Base-by-base conservation (phyloP, 2,329 filamentous ascomycete genomes). In the Zasmidium citrigriseum region DNA sequence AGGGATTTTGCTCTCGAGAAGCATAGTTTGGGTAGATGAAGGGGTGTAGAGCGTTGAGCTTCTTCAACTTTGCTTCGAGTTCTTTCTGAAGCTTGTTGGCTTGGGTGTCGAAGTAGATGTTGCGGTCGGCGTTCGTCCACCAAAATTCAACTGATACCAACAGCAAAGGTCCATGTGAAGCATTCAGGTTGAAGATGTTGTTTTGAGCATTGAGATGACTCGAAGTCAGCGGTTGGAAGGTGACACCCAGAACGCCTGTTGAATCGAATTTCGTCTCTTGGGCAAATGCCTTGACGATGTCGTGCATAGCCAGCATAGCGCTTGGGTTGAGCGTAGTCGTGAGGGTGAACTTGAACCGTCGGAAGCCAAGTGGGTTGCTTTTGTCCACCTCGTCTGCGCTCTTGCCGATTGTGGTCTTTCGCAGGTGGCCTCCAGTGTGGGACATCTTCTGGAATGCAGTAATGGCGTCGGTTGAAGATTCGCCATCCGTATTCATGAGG, bases 11-110 rank as follows among this genome's bases (percentile, higher is more conserved):
- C 60, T 70, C 74, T 48, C 50, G 48, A 7, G 67, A 67, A 5
- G 73, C 73, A 62, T 75, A 75, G 53, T 73, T 74, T 16, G 73
- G 59, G 56, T 75, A 75, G 1, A 73, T 22, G 34, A 61, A 66
- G 18, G 51, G 44, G 21, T 60, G 46, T 3, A 61, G 48, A 20
- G 29, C 52, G 2, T 52, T 29, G 14, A 54, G 25, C 4, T 27
- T 38, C 4, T 49, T 27, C 14, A 66, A 45, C 18, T 58, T 46
- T 11, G 56, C 49, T 22, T 58, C 52, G 49, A 66, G 44, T 0
- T 48, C 51, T 21, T 24, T 25, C 11, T 57, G 56, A 18, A 64
- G 29, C 5, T 50, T 46, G 2, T 52, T 44, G 25, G 55, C 52
- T 21, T 57, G 34, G 29, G 46, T 27, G 20, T 62, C 55, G 22